A percentile compares a stretch with the other conserved stretches of the same genome.
Conservation (phyloP, 768 basidiomycete species). For the Cantharellus cinnabarinus region DNA sequence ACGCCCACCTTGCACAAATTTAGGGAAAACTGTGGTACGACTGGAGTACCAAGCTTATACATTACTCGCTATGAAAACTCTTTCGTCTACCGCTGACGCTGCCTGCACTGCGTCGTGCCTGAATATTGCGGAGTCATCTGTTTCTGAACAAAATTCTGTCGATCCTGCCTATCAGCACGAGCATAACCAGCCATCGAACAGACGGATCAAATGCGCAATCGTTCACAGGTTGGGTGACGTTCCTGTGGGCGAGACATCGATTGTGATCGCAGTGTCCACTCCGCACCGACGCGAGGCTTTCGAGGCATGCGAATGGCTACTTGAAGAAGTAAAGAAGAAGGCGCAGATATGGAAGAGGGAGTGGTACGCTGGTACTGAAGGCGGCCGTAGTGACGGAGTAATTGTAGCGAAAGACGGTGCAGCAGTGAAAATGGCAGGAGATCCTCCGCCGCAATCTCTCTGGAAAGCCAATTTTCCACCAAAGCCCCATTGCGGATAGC, state of each 20-base stretch:
- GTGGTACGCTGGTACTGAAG: constrained; percentile 47
- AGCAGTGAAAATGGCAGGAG: too few relatives aligned
- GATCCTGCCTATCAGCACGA: too few relatives aligned
- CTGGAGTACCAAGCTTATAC: constrained; percentile 74
- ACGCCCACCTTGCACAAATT: too few relatives aligned
- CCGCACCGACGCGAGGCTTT: constrained; percentile 74
- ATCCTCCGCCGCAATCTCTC: too few relatives aligned
- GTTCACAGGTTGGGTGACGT: constrained; percentile 50
- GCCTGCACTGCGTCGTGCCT: constrained; percentile 14
- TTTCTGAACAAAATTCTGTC: too few relatives aligned
- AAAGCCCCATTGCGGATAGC: too few relatives aligned
- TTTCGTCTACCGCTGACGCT: constrained; percentile 35
- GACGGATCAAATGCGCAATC: constrained; percentile 32
- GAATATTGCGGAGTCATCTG: background rate
- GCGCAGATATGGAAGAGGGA: constrained; percentile 88
- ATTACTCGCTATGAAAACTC: constrained; percentile 58
- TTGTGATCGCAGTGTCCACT: constrained; percentile 68
- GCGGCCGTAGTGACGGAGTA: constrained; percentile 8
- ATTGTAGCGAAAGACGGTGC: too few relatives aligned
- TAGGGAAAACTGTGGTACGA: constrained; percentile 49
- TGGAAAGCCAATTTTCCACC: too few relatives aligned
- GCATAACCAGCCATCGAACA: background rate
- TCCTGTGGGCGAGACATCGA: constrained; percentile 60
- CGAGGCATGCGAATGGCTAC: constrained; percentile 52
- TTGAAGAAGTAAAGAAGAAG: constrained; percentile 70